A percentile compares a stretch with the other conserved stretches of the same genome.
phyloP scores from a whole-genome alignment of 164 flowering plant species.

The Kalanchoe fedtschenkoi region DNA sequence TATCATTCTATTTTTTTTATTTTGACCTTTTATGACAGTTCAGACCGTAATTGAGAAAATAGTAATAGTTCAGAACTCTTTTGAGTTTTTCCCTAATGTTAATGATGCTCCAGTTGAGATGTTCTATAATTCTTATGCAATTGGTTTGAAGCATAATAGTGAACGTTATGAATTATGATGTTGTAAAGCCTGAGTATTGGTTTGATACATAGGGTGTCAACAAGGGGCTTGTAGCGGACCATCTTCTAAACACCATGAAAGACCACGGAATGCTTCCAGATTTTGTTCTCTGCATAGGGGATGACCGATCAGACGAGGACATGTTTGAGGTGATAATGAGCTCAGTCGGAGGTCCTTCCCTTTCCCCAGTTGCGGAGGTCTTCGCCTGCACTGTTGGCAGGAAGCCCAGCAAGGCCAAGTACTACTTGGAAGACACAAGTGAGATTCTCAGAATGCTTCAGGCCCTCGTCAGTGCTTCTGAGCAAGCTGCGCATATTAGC shows the following conservation, averaged over 20 bases:
- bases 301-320: constrained; percentile 56
- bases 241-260: constrained; percentile 27
- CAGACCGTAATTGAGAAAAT: too few relatives aligned
- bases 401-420: constrained; percentile 52
- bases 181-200: background rate
- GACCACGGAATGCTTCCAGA: constrained; percentile 34
- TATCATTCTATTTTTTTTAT: too few relatives aligned
- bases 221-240: constrained; percentile 44
- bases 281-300: constrained; percentile 55
- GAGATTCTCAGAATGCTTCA: constrained; percentile 47
- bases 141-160: too few relatives aligned
- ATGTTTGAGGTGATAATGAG: constrained; percentile 52
- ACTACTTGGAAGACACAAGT: constrained; percentile 38
- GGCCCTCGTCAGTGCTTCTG: constrained; percentile 35
- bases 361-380: constrained; percentile 45
- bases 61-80: too few relatives aligned
- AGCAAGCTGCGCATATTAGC: constrained; percentile 16
- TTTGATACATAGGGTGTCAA: constrained; percentile 36
- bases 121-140: too few relatives aligned
- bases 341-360: constrained; percentile 24
- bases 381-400: constrained; percentile 54
- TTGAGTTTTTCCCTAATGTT: too few relatives aligned
- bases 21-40: too few relatives aligned
- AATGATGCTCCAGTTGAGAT: too few relatives aligned
- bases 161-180: too few relatives aligned